Evolutionary conservation across 331 rosid species (phyloP).

Genomic region (Rhamnella rubrinervis): DNA sequence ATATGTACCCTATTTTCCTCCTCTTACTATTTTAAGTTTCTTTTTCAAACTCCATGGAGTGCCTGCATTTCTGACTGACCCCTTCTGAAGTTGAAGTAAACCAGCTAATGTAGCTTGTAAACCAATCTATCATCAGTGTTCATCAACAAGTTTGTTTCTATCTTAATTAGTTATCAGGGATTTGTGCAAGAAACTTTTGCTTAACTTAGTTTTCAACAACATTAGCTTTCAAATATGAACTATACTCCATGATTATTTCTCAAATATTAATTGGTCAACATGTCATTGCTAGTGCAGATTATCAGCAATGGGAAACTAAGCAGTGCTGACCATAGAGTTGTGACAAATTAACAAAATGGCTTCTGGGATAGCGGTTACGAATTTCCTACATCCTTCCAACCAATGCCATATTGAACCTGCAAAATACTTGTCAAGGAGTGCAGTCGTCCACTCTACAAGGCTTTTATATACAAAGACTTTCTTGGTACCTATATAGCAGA

Average conservation of each 20-base stretch:
- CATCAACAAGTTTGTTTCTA: too few relatives aligned
- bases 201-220: background rate
- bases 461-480: constrained; percentile 23
- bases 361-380: constrained; percentile 36
- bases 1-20: too few relatives aligned
- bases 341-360: constrained; percentile 33
- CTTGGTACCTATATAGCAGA: background rate
- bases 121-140: too few relatives aligned
- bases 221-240: background rate
- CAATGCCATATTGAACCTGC: constrained; percentile 44
- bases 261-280: background rate
- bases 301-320: constrained; percentile 42
- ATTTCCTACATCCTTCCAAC: constrained; percentile 45
- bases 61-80: too few relatives aligned
- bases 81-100: too few relatives aligned
- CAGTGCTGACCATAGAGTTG: constrained; percentile 38
- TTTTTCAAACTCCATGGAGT: too few relatives aligned
- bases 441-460: constrained; percentile 6
- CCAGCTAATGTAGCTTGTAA: too few relatives aligned
- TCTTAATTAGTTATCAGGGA: too few relatives aligned
- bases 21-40: too few relatives aligned
- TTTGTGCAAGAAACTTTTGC: background rate
- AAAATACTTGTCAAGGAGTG: constrained; percentile 11
- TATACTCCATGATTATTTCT: background rate
- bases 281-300: constrained; percentile 11